Evolutionary conservation across 352 stramenopile genomes (phyloP).

Genomic region (Plasmopara muralis): DNA sequence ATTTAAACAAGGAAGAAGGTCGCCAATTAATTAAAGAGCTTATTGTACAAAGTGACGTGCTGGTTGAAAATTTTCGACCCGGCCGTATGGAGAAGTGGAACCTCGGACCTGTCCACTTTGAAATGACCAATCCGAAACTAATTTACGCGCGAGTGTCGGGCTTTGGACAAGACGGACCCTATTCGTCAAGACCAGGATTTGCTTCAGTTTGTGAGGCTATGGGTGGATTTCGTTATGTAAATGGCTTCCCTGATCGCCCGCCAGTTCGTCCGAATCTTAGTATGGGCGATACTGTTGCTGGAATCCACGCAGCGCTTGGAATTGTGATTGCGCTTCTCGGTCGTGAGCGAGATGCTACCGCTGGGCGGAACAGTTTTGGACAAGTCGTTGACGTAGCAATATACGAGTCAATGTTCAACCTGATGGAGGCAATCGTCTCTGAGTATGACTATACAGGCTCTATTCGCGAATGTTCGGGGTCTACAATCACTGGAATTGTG

Average conservation of each 20-base stretch:
- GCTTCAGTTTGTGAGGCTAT: slow-evolving; percentile 84
- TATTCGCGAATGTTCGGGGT: slow-evolving; percentile 77
- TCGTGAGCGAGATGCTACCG: slow-evolving; percentile 37
- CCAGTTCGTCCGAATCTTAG: slow-evolving; percentile 78
- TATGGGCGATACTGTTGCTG: slow-evolving; percentile 77
- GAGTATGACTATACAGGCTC: slow-evolving; percentile 80
- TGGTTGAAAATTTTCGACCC: slow-evolving; percentile 87
- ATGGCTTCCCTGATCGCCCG: slow-evolving; percentile 75
- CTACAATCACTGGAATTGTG: slow-evolving; percentile 84
- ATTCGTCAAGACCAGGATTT: slow-evolving; percentile 70
- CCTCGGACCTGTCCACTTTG: slow-evolving; percentile 68
- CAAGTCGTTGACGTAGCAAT: slow-evolving; percentile 84
- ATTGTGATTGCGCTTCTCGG: slow-evolving; percentile 78
- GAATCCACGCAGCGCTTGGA: slow-evolving; percentile 74
- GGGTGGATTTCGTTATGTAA: slow-evolving; percentile 82
- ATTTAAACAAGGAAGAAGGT: slow-evolving; percentile 69
- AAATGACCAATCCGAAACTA: slow-evolving; percentile 66
- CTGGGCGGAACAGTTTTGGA: slow-evolving; percentile 23
- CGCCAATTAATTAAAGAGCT: slow-evolving; percentile 65
- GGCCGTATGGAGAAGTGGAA: slow-evolving; percentile 85
- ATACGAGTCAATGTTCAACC: slow-evolving; percentile 84
- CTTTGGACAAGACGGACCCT: slow-evolving; percentile 79
- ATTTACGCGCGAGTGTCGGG: slow-evolving; percentile 82
- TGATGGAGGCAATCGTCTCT: slow-evolving; percentile 79
- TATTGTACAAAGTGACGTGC: slow-evolving; percentile 65